Conservation (phyloP, 1,139 yeast species). For the Torulaspora globosa region DNA sequence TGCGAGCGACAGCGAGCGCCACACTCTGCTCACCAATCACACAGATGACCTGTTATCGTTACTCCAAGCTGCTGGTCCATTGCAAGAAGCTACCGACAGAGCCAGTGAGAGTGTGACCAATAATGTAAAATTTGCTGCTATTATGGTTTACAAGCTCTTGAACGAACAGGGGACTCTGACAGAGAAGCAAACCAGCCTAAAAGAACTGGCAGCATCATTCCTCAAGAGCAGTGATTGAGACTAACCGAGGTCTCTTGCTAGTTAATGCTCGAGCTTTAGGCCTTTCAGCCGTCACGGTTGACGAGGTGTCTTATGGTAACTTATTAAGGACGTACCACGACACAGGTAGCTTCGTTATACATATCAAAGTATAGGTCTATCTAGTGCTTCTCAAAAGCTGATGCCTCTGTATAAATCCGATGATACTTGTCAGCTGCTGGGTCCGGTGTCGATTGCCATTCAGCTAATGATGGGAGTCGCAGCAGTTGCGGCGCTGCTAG, state of each 20-base stretch:
- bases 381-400: background rate
- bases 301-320: background rate
- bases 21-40: slow-evolving; percentile 7
- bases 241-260: too few relatives aligned
- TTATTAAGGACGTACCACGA: background rate
- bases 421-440: slow-evolving; percentile 56
- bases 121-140: slow-evolving; percentile 33
- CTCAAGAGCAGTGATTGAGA: background rate
- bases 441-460: slow-evolving; percentile 64
- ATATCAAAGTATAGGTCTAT: background rate
- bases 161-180: background rate
- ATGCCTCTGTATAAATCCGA: slow-evolving; percentile 7
- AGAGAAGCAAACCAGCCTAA: slow-evolving; percentile 1
- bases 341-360: background rate
- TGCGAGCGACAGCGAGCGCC: background rate
- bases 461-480: slow-evolving; percentile 68
- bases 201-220: slow-evolving; percentile 2
- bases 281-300: background rate
- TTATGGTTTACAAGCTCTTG: slow-evolving; percentile 21
- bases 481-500: slow-evolving; percentile 67
- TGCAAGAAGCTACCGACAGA: slow-evolving; percentile 21
- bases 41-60: slow-evolving; percentile 13
- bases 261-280: background rate
- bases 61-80: slow-evolving; percentile 18
- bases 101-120: slow-evolving; percentile 30